A percentile compares a stretch with the other conserved stretches of the same genome.
phyloP scores from a whole-genome alignment of 2,329 filamentous ascomycete genomes.

The Raffaelea albimanens region DNA sequence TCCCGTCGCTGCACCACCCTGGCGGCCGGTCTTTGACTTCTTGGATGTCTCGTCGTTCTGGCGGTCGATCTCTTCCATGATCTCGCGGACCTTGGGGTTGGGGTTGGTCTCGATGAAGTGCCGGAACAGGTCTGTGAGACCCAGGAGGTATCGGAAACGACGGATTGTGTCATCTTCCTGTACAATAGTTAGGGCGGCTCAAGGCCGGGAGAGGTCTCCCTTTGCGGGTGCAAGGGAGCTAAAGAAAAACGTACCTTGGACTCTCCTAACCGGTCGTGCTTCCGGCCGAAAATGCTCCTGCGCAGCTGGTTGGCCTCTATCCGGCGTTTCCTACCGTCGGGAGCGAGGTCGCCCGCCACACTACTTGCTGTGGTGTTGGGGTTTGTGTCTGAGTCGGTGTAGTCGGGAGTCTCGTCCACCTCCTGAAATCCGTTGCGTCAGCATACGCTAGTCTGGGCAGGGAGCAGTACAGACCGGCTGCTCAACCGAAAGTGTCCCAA shows the following conservation, averaged over 20 bases:
- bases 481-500: too few relatives aligned
- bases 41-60: conserved; percentile 71
- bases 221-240: background rate
- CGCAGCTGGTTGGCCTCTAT: conserved; percentile 83
- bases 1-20: conserved; percentile 73
- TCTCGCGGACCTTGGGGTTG: conserved; percentile 86
- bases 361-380: conserved; percentile 71
- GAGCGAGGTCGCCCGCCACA: conserved; percentile 62
- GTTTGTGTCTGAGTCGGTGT: conserved; percentile 58
- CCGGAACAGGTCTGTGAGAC: conserved; percentile 91
- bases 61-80: conserved; percentile 89
- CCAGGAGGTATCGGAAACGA: conserved; percentile 87
- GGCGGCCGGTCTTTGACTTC: conserved; percentile 66
- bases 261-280: conserved; percentile 84
- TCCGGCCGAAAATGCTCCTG: conserved; percentile 87
- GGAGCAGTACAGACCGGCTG: too few relatives aligned
- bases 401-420: conserved; percentile 57
- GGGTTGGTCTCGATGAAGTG: conserved; percentile 98
- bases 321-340: conserved; percentile 75
- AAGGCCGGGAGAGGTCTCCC: too few relatives aligned
- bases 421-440: conserved; percentile 28
- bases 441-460: background rate
- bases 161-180: conserved; percentile 93
- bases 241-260: conserved; percentile 59
- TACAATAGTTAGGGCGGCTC: conserved; percentile 1